Evolutionary conservation across 768 basidiomycete genomes (phyloP).

Genomic region (Chalciporus piperatus): DNA sequence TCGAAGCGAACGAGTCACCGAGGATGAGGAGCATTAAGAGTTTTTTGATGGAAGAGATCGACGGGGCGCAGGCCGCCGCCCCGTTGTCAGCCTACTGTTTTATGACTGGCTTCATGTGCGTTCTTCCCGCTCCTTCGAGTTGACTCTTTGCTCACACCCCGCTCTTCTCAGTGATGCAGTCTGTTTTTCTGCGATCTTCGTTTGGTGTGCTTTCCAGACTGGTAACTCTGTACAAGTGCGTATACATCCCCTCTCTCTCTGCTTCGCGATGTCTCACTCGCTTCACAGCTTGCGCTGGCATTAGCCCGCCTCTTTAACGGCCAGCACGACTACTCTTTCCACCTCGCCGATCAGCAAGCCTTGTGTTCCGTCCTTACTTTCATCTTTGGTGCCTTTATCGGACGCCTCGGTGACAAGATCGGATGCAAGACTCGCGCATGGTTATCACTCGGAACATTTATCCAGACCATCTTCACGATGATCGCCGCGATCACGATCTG

Average conservation of each 20-base stretch:
- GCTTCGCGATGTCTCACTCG: background rate
- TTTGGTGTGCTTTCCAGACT: constrained; percentile 87
- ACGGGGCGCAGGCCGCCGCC: constrained; percentile 36
- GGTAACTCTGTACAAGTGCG: constrained; percentile 69
- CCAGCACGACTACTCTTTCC: constrained; percentile 58
- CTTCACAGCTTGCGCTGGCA: constrained; percentile 66
- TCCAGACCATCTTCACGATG: constrained; percentile 79
- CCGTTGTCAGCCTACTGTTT: constrained; percentile 68
- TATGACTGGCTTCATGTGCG: constrained; percentile 79
- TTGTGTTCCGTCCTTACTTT: constrained; percentile 78
- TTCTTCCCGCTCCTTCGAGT: constrained; percentile 3
- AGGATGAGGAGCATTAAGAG: constrained; percentile 10
- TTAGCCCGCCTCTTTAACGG: constrained; percentile 74
- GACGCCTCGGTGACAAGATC: constrained; percentile 80
- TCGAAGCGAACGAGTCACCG: constrained; percentile 9
- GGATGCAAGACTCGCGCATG: constrained; percentile 72
- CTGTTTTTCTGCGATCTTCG: constrained; percentile 74
- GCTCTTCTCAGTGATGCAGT: constrained; percentile 53
- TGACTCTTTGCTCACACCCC: background rate
- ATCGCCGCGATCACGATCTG: constrained; percentile 66
- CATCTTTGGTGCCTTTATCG: constrained; percentile 71
- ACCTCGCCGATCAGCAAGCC: constrained; percentile 80
- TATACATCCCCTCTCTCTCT: background rate
- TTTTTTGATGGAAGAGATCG: constrained; percentile 24
- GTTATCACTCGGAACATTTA: constrained; percentile 67